These are phyloP conservation scores for Cystobasidiopsis lactophilus DNA, from an alignment of 768 basidiomycete species.

Conservation along the genomic window DNA sequence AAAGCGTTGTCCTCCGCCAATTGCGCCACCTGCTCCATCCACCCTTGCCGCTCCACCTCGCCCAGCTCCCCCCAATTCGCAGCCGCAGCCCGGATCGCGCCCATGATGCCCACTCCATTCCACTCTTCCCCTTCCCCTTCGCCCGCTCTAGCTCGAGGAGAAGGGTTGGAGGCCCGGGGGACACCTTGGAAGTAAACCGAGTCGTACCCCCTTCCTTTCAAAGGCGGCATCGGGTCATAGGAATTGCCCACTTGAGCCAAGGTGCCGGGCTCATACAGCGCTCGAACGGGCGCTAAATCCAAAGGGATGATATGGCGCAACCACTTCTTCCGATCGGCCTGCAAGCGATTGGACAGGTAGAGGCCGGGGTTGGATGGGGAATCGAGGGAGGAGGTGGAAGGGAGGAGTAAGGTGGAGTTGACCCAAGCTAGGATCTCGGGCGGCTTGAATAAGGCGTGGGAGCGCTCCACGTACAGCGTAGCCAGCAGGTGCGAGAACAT, in stretches of 20 bases:
- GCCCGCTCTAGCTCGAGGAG: too few relatives aligned
- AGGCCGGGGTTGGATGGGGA: background rate
- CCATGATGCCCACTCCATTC: too few relatives aligned
- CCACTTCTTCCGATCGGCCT: too few relatives aligned
- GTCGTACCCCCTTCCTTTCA: background rate
- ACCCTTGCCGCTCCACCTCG: too few relatives aligned
- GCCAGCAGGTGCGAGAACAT: conserved; percentile 48
- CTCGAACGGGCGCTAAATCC: conserved; percentile 10
- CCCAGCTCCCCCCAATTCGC: too few relatives aligned
- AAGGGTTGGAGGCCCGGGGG: too few relatives aligned
- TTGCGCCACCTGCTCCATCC: too few relatives aligned
- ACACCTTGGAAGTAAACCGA: background rate
- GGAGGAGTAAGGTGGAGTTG: conserved; percentile 7
- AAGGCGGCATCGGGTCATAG: conserved; percentile 72
- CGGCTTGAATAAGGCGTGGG: conserved; percentile 61
- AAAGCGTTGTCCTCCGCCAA: too few relatives aligned
- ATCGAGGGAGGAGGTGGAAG: too few relatives aligned
- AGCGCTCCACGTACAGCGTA: conserved; percentile 66
- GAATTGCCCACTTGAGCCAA: conserved; percentile 36
- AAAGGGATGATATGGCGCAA: background rate
- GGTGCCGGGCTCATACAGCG: conserved; percentile 16
- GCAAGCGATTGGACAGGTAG: background rate
- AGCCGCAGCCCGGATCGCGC: too few relatives aligned
- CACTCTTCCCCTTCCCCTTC: too few relatives aligned
- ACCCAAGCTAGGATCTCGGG: conserved; percentile 46